Evolutionary conservation across 805 yeast species (phyloP), one percentile per base, ranked within the genome.

Genomic region (Metschnikowia lunata): DNA sequence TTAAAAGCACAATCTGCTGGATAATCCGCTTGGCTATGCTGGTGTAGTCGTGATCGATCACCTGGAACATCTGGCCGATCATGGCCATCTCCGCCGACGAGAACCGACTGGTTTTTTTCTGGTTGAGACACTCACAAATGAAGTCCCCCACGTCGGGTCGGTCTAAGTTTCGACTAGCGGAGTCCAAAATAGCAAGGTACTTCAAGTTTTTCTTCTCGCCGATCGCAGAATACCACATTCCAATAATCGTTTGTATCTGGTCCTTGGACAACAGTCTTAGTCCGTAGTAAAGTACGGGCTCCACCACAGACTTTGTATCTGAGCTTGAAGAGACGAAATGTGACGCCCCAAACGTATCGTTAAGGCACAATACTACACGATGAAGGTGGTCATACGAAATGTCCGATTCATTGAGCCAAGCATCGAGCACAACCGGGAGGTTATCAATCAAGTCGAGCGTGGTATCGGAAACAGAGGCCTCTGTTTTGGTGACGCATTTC

Each of bases 381-480:
- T 57, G 53, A 1, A 61, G 45, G n/a, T 40, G 37, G 3, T 58
- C 62, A 40, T 49, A 60, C 0, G 62, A 38, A 8, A 57, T 31
- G 0, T 40, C 29, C 34, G 49, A 51, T 33, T 32, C 37, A 13
- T 46, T 45, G 35, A 64, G 59, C 32, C 67, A 50, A 7, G 45
- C 41, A 10, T 54, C 56, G 32, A 66, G 49, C 7, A 60, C 50
- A 26, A 39, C 40, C 1, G 70, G 69, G 23, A 67, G 35, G 38
- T 52, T 65, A 13, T 67, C 70, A 15, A 67, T 57, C 15, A 67
- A 56, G 36, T 65, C 69, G 36, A 44, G 54, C 0, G 70, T 66
- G 6, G 58, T 42, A n/a, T 62, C 59, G 0, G 71, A 61, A 3
- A 57, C 45, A 33, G 47, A 59, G 3, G 51, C 49, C 43, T 66